Evolutionary conservation across 2,329 filamentous ascomycete species (phyloP).

Genomic region (Cordyceps pruinosa): DNA sequence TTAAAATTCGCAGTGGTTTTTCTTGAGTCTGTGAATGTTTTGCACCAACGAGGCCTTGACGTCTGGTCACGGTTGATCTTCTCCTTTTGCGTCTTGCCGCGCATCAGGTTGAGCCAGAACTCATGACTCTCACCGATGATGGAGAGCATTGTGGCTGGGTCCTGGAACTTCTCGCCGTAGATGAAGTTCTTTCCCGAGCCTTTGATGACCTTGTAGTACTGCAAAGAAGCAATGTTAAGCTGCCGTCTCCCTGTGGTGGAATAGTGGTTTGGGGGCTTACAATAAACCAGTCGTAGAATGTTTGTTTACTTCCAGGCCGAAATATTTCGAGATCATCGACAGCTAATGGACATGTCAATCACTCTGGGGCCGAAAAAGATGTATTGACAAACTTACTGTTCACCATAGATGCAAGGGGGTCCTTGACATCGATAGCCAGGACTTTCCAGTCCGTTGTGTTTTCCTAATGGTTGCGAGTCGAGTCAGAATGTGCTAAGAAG

Average conservation of each 20-base stretch:
- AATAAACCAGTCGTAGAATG: conserved; percentile 33
- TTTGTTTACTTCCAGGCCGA: conserved; percentile 28
- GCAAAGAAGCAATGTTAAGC: background rate
- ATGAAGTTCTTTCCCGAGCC: conserved; percentile 31
- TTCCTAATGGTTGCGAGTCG: conserved; percentile 17
- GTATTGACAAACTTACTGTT: conserved; percentile 22
- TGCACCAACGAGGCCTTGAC: conserved; percentile 21
- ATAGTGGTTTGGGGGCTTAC: conserved; percentile 19
- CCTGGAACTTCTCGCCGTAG: conserved; percentile 29
- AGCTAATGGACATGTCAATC: conserved; percentile 19
- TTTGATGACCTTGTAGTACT: conserved; percentile 36
- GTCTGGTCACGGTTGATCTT: conserved; percentile 38
- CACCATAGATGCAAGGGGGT: conserved; percentile 29
- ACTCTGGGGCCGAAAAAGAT: background rate
- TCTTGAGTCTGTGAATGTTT: conserved; percentile 27
- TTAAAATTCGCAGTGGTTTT: conserved; percentile 25
- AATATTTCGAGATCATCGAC: conserved; percentile 32
- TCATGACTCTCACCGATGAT: conserved; percentile 31
- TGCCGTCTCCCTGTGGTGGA: background rate
- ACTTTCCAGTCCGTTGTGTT: conserved; percentile 36
- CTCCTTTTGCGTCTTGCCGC: conserved; percentile 28
- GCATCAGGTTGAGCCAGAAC: conserved; percentile 34
- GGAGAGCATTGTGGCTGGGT: conserved; percentile 25
- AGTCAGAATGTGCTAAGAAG: background rate
- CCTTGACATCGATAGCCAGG: conserved; percentile 31